Evolutionary conservation across 805 yeast genomes (phyloP).

Genomic region (Candida namnaoensis): DNA sequence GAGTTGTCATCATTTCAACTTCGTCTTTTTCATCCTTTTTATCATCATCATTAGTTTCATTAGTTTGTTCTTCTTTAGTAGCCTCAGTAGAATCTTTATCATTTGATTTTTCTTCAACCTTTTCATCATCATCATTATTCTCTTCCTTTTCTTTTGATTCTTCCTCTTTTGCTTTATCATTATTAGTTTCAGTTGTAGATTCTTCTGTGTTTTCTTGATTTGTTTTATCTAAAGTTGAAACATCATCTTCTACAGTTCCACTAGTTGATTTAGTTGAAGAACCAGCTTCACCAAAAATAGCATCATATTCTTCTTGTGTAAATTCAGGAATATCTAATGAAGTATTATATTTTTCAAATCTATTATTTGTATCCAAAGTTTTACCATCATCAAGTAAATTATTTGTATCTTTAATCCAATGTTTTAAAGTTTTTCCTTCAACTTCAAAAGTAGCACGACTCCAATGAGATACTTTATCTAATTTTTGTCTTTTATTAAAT

Average conservation of each 20-base stretch:
- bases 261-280: too few species aligned
- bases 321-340: constrained; percentile 63
- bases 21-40: constrained; percentile 29
- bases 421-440: constrained; percentile 49
- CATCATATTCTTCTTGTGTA: constrained; percentile 49
- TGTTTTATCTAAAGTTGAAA: not conserved
- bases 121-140: constrained; percentile 18
- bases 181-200: constrained; percentile 17
- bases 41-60: constrained; percentile 21
- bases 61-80: too few species aligned
- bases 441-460: constrained; percentile 47
- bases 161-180: constrained; percentile 18
- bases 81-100: constrained; percentile 1
- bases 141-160: constrained; percentile 31
- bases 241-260: not conserved
- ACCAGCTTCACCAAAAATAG: constrained; percentile 32
- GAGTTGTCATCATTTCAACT: constrained; percentile 20
- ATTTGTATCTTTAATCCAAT: constrained; percentile 82
- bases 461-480: constrained; percentile 78
- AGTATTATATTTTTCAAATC: constrained; percentile 69
- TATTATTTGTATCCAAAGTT: constrained; percentile 35
- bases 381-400: constrained; percentile 11
- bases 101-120: constrained; percentile 32
- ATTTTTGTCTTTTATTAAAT: constrained; percentile 57
- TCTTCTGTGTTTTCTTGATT: constrained; percentile 16